Conservation (phyloP, 164 flowering plant genomes). For the Cinnamomum chago region DNA sequence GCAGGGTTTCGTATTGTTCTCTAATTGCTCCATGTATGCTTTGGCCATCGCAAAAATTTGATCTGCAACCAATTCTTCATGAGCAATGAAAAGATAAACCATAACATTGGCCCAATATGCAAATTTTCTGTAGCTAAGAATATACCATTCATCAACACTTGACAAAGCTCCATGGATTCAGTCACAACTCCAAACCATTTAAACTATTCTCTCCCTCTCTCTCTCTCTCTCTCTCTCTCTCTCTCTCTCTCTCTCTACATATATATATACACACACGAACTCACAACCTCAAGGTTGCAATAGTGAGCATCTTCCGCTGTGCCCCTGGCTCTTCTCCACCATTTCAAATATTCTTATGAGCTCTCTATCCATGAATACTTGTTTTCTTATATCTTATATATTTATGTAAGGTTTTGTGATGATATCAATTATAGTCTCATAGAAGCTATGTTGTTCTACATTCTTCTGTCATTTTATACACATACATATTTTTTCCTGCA, state of each 20-base stretch:
- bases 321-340: not conserved
- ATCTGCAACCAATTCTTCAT: too few species aligned
- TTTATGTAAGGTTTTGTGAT: too few species aligned
- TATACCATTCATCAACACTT: not conserved
- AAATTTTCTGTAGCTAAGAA: too few species aligned
- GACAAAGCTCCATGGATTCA: not conserved
- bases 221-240: too few species aligned
- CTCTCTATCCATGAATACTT: not conserved
- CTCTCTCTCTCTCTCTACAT: too few species aligned
- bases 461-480: not conserved
- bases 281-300: not conserved
- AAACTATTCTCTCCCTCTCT: too few species aligned
- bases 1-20: too few species aligned
- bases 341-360: not conserved
- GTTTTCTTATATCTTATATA: not conserved
- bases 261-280: too few species aligned
- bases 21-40: too few species aligned
- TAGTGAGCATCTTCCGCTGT: not conserved
- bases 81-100: too few species aligned
- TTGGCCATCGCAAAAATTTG: too few species aligned
- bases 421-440: not conserved
- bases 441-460: not conserved
- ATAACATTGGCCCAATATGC: too few species aligned
- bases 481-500: constrained; percentile 2
- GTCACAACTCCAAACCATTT: not conserved